These are phyloP conservation scores for Cicer judaicum DNA, from an alignment of 306 rosid genomes.

Conservation along the genomic window DNA sequence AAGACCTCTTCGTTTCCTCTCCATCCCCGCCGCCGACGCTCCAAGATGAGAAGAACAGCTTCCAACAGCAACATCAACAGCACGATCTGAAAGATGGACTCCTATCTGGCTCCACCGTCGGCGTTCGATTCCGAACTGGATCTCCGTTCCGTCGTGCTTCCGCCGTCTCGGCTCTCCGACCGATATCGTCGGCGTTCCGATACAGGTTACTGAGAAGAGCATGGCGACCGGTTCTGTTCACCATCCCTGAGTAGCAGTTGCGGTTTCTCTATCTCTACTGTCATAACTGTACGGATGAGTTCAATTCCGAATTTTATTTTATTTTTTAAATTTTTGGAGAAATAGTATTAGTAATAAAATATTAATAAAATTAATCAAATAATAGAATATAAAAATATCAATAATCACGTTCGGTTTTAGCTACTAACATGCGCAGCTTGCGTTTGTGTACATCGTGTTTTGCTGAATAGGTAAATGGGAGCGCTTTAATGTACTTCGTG, in stretches of 20 bases:
- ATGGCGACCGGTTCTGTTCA: slow-evolving; percentile 84
- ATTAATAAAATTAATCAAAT: no score
- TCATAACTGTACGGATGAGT: slow-evolving; percentile 49
- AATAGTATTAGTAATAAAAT: slow-evolving; percentile 1
- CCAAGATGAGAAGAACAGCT: slow-evolving; percentile 52
- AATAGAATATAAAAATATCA: not conserved
- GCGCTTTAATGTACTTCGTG: not conserved
- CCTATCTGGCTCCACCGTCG: slow-evolving; percentile 36
- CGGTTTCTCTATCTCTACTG: slow-evolving; percentile 21
- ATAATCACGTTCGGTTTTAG: not conserved
- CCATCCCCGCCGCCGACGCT: slow-evolving; percentile 67
- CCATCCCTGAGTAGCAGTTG: slow-evolving; percentile 72
- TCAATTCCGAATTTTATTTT: slow-evolving; percentile 27
- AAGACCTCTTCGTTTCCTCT: slow-evolving; percentile 83
- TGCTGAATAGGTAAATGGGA: not conserved
- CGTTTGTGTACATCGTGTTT: not conserved
- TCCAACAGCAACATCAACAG: slow-evolving; percentile 19
- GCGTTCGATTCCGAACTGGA: slow-evolving; percentile 39
- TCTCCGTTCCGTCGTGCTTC: slow-evolving; percentile 51
- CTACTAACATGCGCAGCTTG: slow-evolving; percentile 45
- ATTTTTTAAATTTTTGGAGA: slow-evolving; percentile 30
- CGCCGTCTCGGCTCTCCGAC: slow-evolving; percentile 57
- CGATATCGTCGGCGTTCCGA: slow-evolving; percentile 68
- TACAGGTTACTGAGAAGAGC: slow-evolving; percentile 75
- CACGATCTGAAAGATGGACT: slow-evolving; percentile 44